Evolutionary conservation across 345 rosid species (phyloP), one percentile per base, ranked within the genome.

Genomic region (Carallia pectinifolia): DNA sequence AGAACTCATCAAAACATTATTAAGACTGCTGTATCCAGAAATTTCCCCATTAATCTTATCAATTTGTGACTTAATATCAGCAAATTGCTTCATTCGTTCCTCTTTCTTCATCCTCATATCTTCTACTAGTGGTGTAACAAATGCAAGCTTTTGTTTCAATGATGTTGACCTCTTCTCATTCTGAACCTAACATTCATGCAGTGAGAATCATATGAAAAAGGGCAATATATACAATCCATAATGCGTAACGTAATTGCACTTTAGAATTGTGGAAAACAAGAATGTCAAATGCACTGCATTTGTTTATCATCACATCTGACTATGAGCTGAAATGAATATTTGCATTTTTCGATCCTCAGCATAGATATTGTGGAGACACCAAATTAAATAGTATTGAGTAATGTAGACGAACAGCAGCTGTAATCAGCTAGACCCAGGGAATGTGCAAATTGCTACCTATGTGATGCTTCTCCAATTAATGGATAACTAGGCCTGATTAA

Each of bases 1-100:
- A 56, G 85, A 72, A 77, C 68, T 76, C 72, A 70, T 71, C 71
- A 81, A 50, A 30, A 77, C 17, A 69, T 73, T 84, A 76, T 47
- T 84, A 31, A 80, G 71, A 72, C 80, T 71, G 78, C 74, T 77
- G 62, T 81, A 91, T 54, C 90, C 97, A 64, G 91, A 87, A 64
- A 95, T 90, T 79, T 95, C 99, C 1, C 88, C 85, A 53, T 84
- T 82, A 34, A 95, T 92, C 81, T 88, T 95, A 52, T 90, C 97
- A 65, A 95, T 86, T 71, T 92, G 99, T 0, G 81, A 67, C 77
- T 81, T 88, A 61, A 89, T 82, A 71, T 89, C 97, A 0, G 84
- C 77, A 76, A 95, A 92, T 75, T 92, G 93, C 63, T 86, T 90
- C 72, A 84, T 50, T 73, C 99, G 82, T 74, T 88, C 96, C 53